phyloP scores from a whole-genome alignment of 371 early-diverging fungal species.

The Amoeboaphelidium occidentale region DNA sequence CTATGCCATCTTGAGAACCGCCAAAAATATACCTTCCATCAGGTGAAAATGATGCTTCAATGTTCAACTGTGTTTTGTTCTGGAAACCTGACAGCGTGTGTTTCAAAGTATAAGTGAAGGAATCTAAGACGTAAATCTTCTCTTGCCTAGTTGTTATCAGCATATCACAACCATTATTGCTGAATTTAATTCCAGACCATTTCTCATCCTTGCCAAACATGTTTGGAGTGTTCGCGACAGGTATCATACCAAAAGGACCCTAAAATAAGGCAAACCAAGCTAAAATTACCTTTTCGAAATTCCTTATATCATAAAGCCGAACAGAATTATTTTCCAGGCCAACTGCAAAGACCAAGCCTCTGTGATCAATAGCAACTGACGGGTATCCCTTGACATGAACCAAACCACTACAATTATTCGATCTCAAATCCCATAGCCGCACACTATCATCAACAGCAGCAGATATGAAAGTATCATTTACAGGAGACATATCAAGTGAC shows the following conservation, averaged over 20 bases:
- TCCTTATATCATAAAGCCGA: slow-evolving; percentile 38
- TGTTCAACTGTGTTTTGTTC: slow-evolving; percentile 8
- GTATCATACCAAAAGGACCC: slow-evolving; percentile 11
- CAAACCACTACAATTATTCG: slow-evolving; percentile 24
- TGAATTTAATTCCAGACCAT: slow-evolving; percentile 39
- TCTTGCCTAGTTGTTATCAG: slow-evolving; percentile 39
- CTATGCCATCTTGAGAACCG: slow-evolving; percentile 34
- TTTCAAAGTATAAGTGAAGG: slow-evolving; percentile 24
- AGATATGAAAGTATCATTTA: slow-evolving; percentile 45
- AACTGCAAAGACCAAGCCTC: slow-evolving; percentile 49
- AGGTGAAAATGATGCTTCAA: slow-evolving; percentile 36
- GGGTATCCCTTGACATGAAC: slow-evolving; percentile 22
- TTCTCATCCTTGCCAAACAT: slow-evolving; percentile 8
- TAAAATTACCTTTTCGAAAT: slow-evolving; percentile 20
- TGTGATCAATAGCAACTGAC: slow-evolving; percentile 47
- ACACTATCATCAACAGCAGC: slow-evolving; percentile 40
- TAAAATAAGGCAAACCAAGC: slow-evolving; percentile 5
- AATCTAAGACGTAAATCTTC: slow-evolving; percentile 38
- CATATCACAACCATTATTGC: slow-evolving; percentile 41
- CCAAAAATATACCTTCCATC: slow-evolving; percentile 42
- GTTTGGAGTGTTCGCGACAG: slow-evolving; percentile 6
- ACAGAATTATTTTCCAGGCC: slow-evolving; percentile 24
- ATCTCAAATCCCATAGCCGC: slow-evolving; percentile 49
- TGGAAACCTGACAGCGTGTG: slow-evolving; percentile 25
- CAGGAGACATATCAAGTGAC: slow-evolving; percentile 45